A percentile compares a stretch with the other conserved stretches of the same genome.
These are phyloP conservation scores for Neoboletus magnificus DNA, from an alignment of 768 basidiomycete species.

Conservation along the genomic window DNA sequence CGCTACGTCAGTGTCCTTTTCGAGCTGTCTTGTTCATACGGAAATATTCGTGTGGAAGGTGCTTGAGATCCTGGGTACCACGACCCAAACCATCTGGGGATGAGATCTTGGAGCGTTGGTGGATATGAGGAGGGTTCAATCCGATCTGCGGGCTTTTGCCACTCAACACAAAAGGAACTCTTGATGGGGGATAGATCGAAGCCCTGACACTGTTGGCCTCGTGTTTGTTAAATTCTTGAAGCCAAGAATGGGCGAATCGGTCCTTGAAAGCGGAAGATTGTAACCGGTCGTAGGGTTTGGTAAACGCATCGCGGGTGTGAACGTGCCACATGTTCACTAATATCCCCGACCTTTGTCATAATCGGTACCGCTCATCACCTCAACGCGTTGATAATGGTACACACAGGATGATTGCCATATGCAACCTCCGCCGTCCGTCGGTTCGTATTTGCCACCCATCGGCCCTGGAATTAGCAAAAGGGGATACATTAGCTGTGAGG, in stretches of 20 bases:
- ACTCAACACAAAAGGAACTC: constrained; percentile 18
- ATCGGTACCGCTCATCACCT: constrained; percentile 8
- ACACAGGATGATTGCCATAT: constrained; percentile 3
- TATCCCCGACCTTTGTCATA: background rate
- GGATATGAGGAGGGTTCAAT: constrained; percentile 5
- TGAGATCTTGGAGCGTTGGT: background rate
- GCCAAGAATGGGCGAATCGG: background rate
- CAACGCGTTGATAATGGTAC: background rate
- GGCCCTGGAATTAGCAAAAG: constrained; percentile 2
- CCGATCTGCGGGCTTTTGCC: background rate
- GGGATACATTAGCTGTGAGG: background rate
- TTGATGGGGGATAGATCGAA: constrained; percentile 7
- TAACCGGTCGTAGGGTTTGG: background rate
- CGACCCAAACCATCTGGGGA: background rate
- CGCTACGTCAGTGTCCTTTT: background rate
- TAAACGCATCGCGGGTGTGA: constrained; percentile 13
- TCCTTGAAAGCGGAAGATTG: background rate
- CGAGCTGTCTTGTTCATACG: background rate
- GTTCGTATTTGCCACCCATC: constrained; percentile 1
- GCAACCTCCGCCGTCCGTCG: background rate
- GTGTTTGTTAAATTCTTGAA: constrained; percentile 9
- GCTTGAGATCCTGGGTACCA: background rate
- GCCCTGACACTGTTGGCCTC: constrained; percentile 1
- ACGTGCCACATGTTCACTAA: background rate
- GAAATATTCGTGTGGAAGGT: background rate